Base-by-base conservation (phyloP, 78 protist genomes). In the Dictyostelium citrinum region DNA sequence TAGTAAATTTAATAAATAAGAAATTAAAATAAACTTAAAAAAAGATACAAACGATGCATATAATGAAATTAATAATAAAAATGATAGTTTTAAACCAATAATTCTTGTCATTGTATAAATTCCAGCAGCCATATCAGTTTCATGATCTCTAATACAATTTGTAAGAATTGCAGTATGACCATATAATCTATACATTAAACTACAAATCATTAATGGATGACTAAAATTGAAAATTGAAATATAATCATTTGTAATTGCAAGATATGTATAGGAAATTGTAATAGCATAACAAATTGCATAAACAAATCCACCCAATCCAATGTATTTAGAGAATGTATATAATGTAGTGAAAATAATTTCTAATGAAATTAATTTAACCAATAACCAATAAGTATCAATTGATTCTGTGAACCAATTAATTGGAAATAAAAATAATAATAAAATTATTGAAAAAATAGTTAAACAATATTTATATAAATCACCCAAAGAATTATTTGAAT, bases 91-190 rank as follows among this genome's bases (percentile, higher is more conserved):
- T 24, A 68, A 68, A 68, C 76, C 76, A 5, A 68, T 20, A 7
- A 68, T 29, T 68, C 76, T 24, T 29, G 76, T n/a, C 1, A 29
- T 2, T 4, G 76, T 68, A 33, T 68, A 68, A 4, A 68, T 68
- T 9, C 76, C 76, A 68, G 76, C 76, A 31, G 76, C 76, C 33
- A 31, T 3, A 68, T 68, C 76, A n/a, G n/a, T 7, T n/a, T 68
- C 76, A 31, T 68, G 39, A 68, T 68, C 76, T 68, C 76, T 68
- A n/a, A 68, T 68, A 68, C 76, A 68, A 68, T 68, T 68, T 68
- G 46, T 4, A 12, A 68, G 12, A 7, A 68, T 68, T 11, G 76
- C 76, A 31, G 22, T 12, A 33, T 31, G 41, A 31, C 27, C 3
- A 31, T 24, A 31, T 4, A 68, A 0, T 20, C 0, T 31, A 31